Base-by-base conservation (phyloP, 345 rosid species). In the Luvunga scandens region DNA sequence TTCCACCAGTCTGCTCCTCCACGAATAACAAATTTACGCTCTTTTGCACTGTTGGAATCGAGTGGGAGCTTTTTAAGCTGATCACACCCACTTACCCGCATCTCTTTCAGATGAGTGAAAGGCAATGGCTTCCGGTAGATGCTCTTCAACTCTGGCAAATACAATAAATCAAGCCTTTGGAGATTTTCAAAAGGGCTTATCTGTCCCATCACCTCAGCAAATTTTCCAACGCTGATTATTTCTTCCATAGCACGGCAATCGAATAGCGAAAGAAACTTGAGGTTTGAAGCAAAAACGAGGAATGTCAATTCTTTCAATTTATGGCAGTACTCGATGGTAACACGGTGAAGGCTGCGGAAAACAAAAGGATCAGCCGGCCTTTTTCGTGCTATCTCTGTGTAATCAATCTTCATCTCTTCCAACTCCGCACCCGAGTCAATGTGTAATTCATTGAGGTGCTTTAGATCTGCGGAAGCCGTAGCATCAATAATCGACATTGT, bases 71-170 rank as follows among this genome's bases (percentile, higher is more conserved):
- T 39, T 39, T 39, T 0, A 39, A 39, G 45, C 3, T 9, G 0
- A 9, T 2, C 0, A 1, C 74, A 71, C 4, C 4, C 9, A 1
- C 30, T 0, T 7, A 71, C 61, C 3, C 0, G 4, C 24, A 71
- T 71, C 28, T 50, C 62, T 14, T 71, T 71, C 18, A 71, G 10
- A 24, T 7, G 28, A 31, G 67, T 33, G 14, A 77, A 73, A 6
- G 78, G 59, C 66, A 73, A 59, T 9, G 75, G 31, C 6, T 18
- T 7, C 6, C 33, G 19, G 36, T 61, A 27, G 14, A 81, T 77
- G 75, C 74, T 73, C 31, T 34, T 73, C 71, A 81, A 8, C 2
- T 50, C 0, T 28, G n/a, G 79, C 5, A 81, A 81, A 57, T 21
- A 21, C 50, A 0, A 22, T 53, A 77, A 24, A 5, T 7, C 1